A percentile compares a stretch with the other conserved stretches of the same genome.
Evolutionary conservation across 1,284 basidiomycete genomes (phyloP).

Genomic region (Hymenochaete sp.): DNA sequence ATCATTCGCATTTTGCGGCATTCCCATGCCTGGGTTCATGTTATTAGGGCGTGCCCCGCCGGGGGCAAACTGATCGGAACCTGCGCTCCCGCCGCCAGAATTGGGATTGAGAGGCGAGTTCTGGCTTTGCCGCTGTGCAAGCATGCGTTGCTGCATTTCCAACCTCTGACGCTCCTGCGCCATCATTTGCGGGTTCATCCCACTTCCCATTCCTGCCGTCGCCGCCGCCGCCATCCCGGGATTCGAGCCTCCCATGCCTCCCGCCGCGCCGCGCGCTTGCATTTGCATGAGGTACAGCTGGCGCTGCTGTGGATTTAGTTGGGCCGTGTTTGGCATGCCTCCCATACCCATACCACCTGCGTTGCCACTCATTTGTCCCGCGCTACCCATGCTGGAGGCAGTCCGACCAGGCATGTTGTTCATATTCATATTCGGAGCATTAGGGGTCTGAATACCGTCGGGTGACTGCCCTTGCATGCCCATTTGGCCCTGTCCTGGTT

Average conservation of each 20-base stretch:
- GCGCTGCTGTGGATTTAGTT: conserved; percentile 25
- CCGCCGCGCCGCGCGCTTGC: conserved; percentile 23
- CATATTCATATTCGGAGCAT: neutral
- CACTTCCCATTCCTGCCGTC: conserved; percentile 17
- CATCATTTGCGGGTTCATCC: conserved; percentile 25
- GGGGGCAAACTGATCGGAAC: conserved; percentile 16
- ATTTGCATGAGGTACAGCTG: conserved; percentile 30
- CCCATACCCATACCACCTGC: conserved; percentile 9
- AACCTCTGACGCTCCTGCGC: conserved; percentile 33
- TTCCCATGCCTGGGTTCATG: conserved; percentile 60
- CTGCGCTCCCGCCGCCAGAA: conserved; percentile 16
- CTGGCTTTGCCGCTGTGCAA: conserved; percentile 25
- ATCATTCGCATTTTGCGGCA: conserved; percentile 30
- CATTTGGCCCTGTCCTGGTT: conserved; percentile 7
- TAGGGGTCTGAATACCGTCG: conserved; percentile 3
- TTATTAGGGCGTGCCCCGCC: conserved; percentile 44
- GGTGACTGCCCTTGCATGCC: conserved; percentile 8
- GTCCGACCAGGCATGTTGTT: conserved; percentile 1
- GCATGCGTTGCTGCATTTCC: conserved; percentile 24
- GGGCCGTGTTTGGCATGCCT: conserved; percentile 5
- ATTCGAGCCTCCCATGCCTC: conserved; percentile 8
- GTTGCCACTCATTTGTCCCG: conserved; percentile 13
- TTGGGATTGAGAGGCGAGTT: conserved; percentile 29
- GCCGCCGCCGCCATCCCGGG: conserved; percentile 8
- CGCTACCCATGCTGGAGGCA: conserved; percentile 3